A percentile compares a stretch with the other conserved stretches of the same genome.
Conservation (phyloP, 148 eudicot species). For the Arctostaphylos glauca region DNA sequence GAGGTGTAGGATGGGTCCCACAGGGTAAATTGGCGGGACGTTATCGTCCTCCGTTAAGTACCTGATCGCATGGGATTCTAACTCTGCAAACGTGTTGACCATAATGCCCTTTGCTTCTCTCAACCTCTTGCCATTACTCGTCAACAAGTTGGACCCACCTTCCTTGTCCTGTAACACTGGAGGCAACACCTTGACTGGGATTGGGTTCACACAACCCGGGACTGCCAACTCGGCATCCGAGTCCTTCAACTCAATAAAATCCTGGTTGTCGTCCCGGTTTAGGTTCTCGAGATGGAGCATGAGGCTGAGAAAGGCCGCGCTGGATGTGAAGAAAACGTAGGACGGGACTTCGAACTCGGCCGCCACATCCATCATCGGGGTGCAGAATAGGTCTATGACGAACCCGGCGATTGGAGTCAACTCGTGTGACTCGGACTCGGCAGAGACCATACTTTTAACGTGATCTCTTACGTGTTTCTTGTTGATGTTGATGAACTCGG, state of each 20-base stretch:
- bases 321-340: constrained; percentile 36
- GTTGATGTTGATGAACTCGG: constrained; percentile 13
- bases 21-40: constrained; percentile 29
- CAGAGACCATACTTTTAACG: background rate
- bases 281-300: constrained; percentile 22
- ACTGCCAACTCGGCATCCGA: constrained; percentile 15
- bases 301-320: constrained; percentile 24
- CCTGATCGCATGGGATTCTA: constrained; percentile 19
- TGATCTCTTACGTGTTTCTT: constrained; percentile 18
- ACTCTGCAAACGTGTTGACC: constrained; percentile 34
- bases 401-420: constrained; percentile 21
- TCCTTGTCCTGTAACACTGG: constrained; percentile 5
- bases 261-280: constrained; percentile 13
- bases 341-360: constrained; percentile 28
- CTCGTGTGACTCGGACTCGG: background rate
- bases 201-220: constrained; percentile 30
- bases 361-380: constrained; percentile 36
- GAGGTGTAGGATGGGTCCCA: constrained; percentile 32
- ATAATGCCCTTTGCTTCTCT: constrained; percentile 33
- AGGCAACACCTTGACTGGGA: constrained; percentile 30
- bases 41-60: background rate
- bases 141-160: background rate
- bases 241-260: constrained; percentile 16
- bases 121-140: constrained; percentile 6
- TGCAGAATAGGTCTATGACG: constrained; percentile 36